These are phyloP conservation scores for Oemleria cerasiformis DNA, from an alignment of 306 rosid species.

Conservation along the genomic window DNA sequence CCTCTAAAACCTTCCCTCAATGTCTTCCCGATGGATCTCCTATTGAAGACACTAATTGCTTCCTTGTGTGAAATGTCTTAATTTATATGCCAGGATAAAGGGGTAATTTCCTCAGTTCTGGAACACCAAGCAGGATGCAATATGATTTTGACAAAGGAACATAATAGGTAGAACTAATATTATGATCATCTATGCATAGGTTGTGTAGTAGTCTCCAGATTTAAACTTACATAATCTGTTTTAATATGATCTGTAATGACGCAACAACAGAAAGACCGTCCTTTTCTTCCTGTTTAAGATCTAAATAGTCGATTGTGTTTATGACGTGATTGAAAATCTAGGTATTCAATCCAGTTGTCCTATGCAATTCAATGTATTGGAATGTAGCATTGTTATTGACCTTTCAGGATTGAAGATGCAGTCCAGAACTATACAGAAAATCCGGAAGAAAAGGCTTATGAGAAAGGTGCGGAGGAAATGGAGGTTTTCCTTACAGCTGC, in stretches of 20 bases:
- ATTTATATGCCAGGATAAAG: slow-evolving; percentile 51
- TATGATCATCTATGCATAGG: not conserved
- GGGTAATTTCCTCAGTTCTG: slow-evolving; percentile 42
- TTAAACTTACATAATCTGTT: slow-evolving; percentile 3
- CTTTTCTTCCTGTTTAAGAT: not conserved
- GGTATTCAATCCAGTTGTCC: not conserved
- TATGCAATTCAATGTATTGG: not conserved
- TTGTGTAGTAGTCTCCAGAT: not conserved
- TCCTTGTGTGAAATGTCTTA: slow-evolving; percentile 20
- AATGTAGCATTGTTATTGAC: not conserved
- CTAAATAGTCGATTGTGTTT: not conserved
- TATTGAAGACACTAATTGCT: slow-evolving; percentile 12
- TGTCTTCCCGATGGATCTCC: not conserved
- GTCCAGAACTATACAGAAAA: slow-evolving; percentile 35
- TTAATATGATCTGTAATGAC: not conserved
- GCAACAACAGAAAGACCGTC: not conserved
- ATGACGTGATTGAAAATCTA: not conserved
- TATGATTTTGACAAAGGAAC: slow-evolving; percentile 28
- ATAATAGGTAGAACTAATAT: slow-evolving; percentile 36
- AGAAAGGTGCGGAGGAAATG: slow-evolving; percentile 29
- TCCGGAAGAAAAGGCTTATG: slow-evolving; percentile 28
- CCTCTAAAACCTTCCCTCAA: not conserved
- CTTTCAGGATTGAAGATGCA: slow-evolving; percentile 48
- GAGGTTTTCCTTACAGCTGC: slow-evolving; percentile 40
- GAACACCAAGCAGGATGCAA: slow-evolving; percentile 40